Conservation (phyloP, 768 basidiomycete species). For the Suillus cothurnatus region DNA sequence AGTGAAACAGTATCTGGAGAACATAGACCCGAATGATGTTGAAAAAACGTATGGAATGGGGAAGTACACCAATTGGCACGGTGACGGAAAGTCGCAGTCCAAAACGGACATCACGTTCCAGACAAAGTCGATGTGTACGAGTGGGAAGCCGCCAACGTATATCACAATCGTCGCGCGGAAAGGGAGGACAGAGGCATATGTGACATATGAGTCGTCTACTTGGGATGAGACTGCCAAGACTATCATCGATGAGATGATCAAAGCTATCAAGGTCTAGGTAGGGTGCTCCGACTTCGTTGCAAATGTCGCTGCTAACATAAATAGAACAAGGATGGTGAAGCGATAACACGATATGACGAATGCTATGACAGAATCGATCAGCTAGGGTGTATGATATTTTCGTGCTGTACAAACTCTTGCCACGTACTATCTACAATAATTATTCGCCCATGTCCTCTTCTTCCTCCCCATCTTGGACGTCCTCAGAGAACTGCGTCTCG, state of each 20-base stretch:
- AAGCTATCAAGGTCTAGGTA: neutral
- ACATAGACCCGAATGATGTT: neutral
- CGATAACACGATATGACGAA: neutral
- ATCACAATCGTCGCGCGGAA: neutral
- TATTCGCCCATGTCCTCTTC: neutral
- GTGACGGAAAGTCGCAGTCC: neutral
- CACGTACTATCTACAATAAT: neutral
- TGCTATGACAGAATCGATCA: neutral
- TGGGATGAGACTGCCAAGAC: neutral
- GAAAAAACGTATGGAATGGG: neutral
- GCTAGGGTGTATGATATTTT: neutral
- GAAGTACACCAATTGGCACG: neutral
- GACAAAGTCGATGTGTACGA: neutral
- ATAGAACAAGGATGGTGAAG: neutral
- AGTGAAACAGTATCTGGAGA: neutral
- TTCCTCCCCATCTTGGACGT: neutral
- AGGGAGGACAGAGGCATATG: neutral
- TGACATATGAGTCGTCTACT: neutral
- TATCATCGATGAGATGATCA: neutral
- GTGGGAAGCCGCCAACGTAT: neutral
- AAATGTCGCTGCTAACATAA: neutral
- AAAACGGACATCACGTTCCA: neutral
- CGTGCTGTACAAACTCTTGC: neutral
- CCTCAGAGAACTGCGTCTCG: neutral
- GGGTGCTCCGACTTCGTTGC: neutral